A percentile compares a stretch with the other conserved stretches of the same genome.
Conservation (phyloP, 2,329 filamentous ascomycete genomes). For the Trichocomaceae sp. region DNA sequence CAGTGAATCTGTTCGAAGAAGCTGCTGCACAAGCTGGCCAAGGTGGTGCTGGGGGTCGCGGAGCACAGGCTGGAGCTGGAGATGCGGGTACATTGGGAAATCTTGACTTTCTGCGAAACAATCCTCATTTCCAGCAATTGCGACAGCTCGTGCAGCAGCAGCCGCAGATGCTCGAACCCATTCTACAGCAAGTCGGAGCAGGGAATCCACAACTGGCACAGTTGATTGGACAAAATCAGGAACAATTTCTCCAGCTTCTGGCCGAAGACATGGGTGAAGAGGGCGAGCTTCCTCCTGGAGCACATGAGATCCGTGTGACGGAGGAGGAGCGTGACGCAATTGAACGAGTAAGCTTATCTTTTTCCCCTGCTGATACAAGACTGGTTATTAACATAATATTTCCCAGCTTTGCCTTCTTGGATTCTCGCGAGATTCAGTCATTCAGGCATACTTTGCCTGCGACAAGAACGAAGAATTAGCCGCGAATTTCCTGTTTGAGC, state of each 20-base stretch:
- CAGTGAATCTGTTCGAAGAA: conserved; percentile 88
- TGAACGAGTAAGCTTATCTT: conserved; percentile 66
- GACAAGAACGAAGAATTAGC: conserved; percentile 99
- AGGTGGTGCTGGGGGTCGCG: conserved; percentile 39
- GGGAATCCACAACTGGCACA: conserved; percentile 93
- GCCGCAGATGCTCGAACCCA: conserved; percentile 96
- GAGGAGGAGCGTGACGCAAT: conserved; percentile 96
- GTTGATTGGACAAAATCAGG: conserved; percentile 83
- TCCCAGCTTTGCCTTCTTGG: conserved; percentile 79
- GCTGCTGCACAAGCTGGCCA: conserved; percentile 71
- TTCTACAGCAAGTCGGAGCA: conserved; percentile 88
- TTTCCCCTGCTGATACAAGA: neutral
- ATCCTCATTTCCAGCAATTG: conserved; percentile 95
- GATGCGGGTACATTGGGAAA: conserved; percentile 60
- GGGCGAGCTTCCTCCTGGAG: conserved; percentile 69
- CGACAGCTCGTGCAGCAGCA: conserved; percentile 96
- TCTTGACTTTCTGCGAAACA: conserved; percentile 88
- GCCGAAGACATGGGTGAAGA: conserved; percentile 84
- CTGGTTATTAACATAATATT: neutral
- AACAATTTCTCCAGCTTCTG: conserved; percentile 84
- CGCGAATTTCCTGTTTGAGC: conserved; percentile 96
- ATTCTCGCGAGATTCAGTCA: conserved; percentile 86
- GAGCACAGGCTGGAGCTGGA: conserved; percentile 33
- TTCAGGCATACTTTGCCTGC: conserved; percentile 97
- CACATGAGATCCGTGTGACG: conserved; percentile 83